phyloP scores from a whole-genome alignment of 1,139 yeast genomes.

The Sugiyamaella novakii region DNA sequence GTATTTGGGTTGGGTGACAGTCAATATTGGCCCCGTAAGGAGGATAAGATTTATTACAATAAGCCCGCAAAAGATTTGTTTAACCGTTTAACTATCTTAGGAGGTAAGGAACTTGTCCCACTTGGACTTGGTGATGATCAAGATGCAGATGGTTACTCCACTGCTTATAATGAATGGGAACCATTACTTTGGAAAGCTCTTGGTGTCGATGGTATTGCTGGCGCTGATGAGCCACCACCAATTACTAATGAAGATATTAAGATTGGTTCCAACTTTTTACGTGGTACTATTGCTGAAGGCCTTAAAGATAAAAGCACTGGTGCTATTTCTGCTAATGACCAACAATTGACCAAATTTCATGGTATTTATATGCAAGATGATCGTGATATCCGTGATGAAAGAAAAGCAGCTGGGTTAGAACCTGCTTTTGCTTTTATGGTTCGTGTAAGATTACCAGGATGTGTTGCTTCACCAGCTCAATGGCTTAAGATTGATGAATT shows the following conservation, averaged over 20 bases:
- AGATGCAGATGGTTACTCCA: slow-evolving; percentile 92
- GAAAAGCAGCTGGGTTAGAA: slow-evolving; percentile 89
- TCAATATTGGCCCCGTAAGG: slow-evolving; percentile 95
- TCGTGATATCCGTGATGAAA: slow-evolving; percentile 90
- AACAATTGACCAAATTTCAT: slow-evolving; percentile 94
- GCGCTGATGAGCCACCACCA: slow-evolving; percentile 94
- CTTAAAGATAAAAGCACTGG: slow-evolving; percentile 83
- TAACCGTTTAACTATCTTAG: slow-evolving; percentile 64
- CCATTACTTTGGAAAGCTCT: slow-evolving; percentile 81
- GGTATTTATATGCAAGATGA: slow-evolving; percentile 99
- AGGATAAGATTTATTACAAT: slow-evolving; percentile 90
- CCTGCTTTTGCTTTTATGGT: slow-evolving; percentile 97
- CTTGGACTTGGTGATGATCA: slow-evolving; percentile 95
- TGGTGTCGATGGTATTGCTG: slow-evolving; percentile 81
- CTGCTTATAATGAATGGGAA: slow-evolving; percentile 90
- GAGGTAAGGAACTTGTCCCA: slow-evolving; percentile 72
- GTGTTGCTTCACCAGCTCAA: slow-evolving; percentile 83
- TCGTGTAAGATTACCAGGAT: slow-evolving; percentile 94
- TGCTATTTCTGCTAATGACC: slow-evolving; percentile 89
- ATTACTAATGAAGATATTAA: slow-evolving; percentile 96
- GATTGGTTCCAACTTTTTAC: slow-evolving; percentile 76
- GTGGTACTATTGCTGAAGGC: slow-evolving; percentile 94
- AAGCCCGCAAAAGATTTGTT: slow-evolving; percentile 82
- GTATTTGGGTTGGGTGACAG: slow-evolving; percentile 95
- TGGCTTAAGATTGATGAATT: slow-evolving; percentile 85